A percentile compares a stretch with the other conserved stretches of the same genome.
Conservation (phyloP, 108 stramenopile species). For the Schizochytrium sp. region DNA sequence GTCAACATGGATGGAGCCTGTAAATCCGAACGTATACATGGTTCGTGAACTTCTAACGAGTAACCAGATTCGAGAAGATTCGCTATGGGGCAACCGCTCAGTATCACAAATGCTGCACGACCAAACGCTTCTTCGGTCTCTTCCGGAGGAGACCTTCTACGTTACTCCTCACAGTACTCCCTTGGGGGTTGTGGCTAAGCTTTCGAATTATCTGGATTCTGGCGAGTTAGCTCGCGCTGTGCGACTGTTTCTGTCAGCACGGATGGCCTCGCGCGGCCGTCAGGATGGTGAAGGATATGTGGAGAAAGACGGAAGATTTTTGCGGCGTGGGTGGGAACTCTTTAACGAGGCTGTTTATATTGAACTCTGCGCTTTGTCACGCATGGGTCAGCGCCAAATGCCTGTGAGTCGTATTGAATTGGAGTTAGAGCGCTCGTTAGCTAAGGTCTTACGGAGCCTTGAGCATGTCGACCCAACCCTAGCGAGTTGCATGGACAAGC, state of each 20-base stretch:
- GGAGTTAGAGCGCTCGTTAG: conserved; percentile 15
- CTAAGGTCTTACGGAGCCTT: conserved; percentile 2
- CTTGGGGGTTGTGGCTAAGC: neutral
- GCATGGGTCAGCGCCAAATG: neutral
- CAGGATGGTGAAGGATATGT: conserved; percentile 6
- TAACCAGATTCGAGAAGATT: neutral
- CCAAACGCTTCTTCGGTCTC: neutral
- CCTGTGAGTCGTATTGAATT: neutral
- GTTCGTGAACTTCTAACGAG: neutral
- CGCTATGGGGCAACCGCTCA: conserved; percentile 31
- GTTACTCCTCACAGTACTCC: conserved; percentile 31
- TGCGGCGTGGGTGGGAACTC: conserved; percentile 11
- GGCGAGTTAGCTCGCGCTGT: neutral
- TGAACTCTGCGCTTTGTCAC: conserved; percentile 15
- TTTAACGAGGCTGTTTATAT: conserved; percentile 29
- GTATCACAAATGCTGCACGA: neutral
- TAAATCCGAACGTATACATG: conserved; percentile 33
- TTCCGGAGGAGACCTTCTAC: conserved; percentile 26
- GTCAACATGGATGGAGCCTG: neutral
- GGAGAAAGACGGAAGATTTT: neutral
- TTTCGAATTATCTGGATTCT: neutral
- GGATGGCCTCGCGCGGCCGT: conserved; percentile 53
- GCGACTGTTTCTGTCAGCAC: conserved; percentile 23
- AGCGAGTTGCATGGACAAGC: neutral
- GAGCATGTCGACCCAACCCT: conserved; percentile 35